These are phyloP conservation scores for Lasiosphaeria hispida DNA, from an alignment of 495 filamentous ascomycete species.

Conservation along the genomic window DNA sequence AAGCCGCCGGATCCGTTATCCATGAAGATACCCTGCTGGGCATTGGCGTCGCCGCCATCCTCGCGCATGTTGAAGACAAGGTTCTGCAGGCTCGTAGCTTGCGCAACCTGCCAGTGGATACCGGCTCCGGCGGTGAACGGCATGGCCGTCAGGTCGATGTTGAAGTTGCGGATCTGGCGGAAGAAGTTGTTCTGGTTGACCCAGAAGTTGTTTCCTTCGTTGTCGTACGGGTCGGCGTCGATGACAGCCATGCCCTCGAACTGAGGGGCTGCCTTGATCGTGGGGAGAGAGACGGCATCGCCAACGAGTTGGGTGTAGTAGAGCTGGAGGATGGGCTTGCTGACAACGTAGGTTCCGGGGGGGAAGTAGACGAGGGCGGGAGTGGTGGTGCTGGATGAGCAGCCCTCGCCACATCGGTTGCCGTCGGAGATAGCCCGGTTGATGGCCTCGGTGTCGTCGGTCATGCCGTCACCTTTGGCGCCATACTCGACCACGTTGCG, in stretches of 20 bases:
- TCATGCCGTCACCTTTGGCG: constrained; percentile 63
- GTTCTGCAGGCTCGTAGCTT: constrained; percentile 90
- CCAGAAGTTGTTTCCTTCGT: constrained; percentile 59
- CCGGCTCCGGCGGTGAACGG: constrained; percentile 64
- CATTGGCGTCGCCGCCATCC: constrained; percentile 64
- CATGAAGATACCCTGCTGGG: constrained; percentile 92
- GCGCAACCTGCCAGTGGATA: constrained; percentile 98
- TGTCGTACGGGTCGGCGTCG: constrained; percentile 79
- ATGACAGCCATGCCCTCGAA: constrained; percentile 89
- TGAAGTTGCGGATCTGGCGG: constrained; percentile 91
- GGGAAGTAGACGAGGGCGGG: constrained; percentile 81
- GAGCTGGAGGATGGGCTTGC: constrained; percentile 63
- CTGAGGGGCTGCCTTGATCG: constrained; percentile 67
- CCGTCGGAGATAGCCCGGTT: constrained; percentile 78
- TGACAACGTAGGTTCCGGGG: constrained; percentile 70
- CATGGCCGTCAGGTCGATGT: constrained; percentile 78
- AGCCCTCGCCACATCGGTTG: constrained; percentile 71
- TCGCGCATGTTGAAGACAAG: constrained; percentile 84
- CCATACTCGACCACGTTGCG: constrained; percentile 81
- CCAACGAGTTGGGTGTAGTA: constrained; percentile 84
- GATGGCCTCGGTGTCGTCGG: constrained; percentile 88
- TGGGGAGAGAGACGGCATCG: constrained; percentile 65
- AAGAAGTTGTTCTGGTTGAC: constrained; percentile 99
- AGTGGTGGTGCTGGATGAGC: constrained; percentile 76
- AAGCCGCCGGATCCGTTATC: constrained; percentile 92